Conservation (phyloP, 257 asterid species). For the Rehmannia glutinosa region DNA sequence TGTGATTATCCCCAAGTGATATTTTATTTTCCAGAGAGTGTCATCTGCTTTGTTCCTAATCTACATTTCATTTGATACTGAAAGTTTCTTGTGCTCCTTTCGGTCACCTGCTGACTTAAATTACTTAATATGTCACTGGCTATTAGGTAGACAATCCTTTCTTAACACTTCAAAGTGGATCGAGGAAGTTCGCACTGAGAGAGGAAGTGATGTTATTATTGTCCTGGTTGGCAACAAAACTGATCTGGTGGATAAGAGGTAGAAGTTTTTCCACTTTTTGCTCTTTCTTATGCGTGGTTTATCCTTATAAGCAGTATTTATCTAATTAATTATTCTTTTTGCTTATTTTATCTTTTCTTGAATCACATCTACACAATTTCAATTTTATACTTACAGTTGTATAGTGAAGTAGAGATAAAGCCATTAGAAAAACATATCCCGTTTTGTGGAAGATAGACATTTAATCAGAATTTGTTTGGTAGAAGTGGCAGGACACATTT, state of each 20-base stretch:
- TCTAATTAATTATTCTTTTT: not conserved
- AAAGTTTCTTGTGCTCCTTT: not conserved
- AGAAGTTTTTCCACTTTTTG: not conserved
- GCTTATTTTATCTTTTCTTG: not conserved
- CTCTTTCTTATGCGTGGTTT: not conserved
- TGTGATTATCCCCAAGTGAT: not conserved
- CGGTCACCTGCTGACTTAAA: constrained; percentile 1
- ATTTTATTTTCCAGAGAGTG: not conserved
- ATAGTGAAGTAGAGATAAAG: constrained; percentile 1
- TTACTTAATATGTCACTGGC: constrained; percentile 14
- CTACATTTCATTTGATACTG: not conserved
- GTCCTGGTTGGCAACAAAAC: constrained; percentile 92
- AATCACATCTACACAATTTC: not conserved
- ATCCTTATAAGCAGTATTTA: not conserved
- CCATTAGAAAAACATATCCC: not conserved
- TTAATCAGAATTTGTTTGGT: not conserved
- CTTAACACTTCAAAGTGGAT: constrained; percentile 89
- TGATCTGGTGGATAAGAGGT: constrained; percentile 94
- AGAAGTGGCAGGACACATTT: not conserved
- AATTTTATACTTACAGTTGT: not conserved
- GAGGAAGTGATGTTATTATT: constrained; percentile 91
- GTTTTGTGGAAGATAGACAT: not conserved
- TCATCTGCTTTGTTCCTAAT: not conserved
- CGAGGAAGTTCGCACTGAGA: constrained; percentile 92
- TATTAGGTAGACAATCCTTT: constrained; percentile 75